Base-by-base conservation (phyloP, 805 yeast genomes). In the Wickerhamomyces bovis region DNA sequence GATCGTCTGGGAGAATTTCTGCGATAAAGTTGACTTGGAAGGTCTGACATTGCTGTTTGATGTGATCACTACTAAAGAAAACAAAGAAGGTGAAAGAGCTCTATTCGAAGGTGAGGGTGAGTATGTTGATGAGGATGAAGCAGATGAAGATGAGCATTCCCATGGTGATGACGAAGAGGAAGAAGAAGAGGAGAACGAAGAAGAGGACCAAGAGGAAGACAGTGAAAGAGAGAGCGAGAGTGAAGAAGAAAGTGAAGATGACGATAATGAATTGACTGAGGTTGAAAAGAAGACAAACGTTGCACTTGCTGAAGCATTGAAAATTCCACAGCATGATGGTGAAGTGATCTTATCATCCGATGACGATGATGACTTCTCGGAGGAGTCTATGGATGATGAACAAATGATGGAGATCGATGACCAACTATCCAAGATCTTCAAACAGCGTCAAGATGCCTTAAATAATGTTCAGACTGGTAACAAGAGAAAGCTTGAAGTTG, bases 401-500 rank as follows among this genome's bases (percentile, higher is more conserved):
- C 89, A 89, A 62, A 92, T 92, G 98, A 81, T 89, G 83, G 95
- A 90, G 19, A 77, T 92, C 56, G 98, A 92, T 61, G 85, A 75
- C 20, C 94, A 89, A 50, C 69, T 92, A 26, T 78, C 97, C 0
- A 76, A 75, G 45, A 92, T 92, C 46, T 92, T 92, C 74, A 79
- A 84, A 58, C 92, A 89, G 57, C 78, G 97, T 56, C 80, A 81
- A 54, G 81, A 78, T 50, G 85, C 86, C 0, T 64, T 88, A 45
- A 65, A 78, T 10, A 68, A 70, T 28, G 67, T 77, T 3, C 60
- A 68, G n/a, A 76, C 76, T 6, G 89, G 89, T 30, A 85, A 73
- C 62, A 78, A 77, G 63, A 75, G 85, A 57, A 87, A 87, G 56
- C 64, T 74, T 19, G 95, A 87, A 49, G 87, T 80, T n/a, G 67